A percentile compares a stretch with the other conserved stretches of the same genome.
These are phyloP conservation scores for Cladosporium sp. DNA, from an alignment of 2,329 filamentous ascomycete genomes.

Conservation along the genomic window DNA sequence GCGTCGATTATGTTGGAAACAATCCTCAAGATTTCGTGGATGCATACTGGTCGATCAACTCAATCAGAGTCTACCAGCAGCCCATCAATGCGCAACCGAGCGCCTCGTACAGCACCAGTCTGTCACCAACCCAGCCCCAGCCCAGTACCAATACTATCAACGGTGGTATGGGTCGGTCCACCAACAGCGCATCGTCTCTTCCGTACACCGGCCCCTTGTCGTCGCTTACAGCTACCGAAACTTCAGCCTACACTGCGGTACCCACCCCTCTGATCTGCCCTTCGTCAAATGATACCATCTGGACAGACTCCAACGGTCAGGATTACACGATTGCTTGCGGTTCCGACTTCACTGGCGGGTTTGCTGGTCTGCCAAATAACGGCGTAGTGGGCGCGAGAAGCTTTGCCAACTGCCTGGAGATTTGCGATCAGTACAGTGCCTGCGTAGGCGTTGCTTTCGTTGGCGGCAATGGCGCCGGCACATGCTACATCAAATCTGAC, in stretches of 20 bases:
- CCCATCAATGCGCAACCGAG: slow-evolving; percentile 16
- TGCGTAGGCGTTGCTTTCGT: slow-evolving; percentile 16
- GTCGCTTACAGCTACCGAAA: slow-evolving; percentile 8
- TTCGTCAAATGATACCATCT: slow-evolving; percentile 12
- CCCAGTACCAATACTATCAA: slow-evolving; percentile 20
- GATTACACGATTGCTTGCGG: slow-evolving; percentile 14
- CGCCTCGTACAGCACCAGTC: slow-evolving; percentile 24
- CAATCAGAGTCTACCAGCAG: slow-evolving; percentile 36
- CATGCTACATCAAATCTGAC: slow-evolving; percentile 16
- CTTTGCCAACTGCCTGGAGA: slow-evolving; percentile 18
- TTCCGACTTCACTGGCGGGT: slow-evolving; percentile 12
- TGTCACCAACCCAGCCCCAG: slow-evolving; percentile 18
- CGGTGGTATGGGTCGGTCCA: slow-evolving; percentile 24
- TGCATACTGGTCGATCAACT: slow-evolving; percentile 38
- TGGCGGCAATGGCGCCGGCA: slow-evolving; percentile 20
- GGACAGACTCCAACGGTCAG: slow-evolving; percentile 11
- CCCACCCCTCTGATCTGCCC: slow-evolving; percentile 16
- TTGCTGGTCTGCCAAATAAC: background rate
- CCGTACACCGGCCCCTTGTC: slow-evolving; percentile 26
- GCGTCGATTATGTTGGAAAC: slow-evolving; percentile 28
- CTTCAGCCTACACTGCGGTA: background rate
- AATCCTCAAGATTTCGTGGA: slow-evolving; percentile 28
- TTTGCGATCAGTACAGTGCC: slow-evolving; percentile 13
- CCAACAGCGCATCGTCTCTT: slow-evolving; percentile 14
- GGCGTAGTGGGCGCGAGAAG: slow-evolving; percentile 5